A percentile compares a stretch with the other conserved stretches of the same genome.
These are phyloP conservation scores for Pseudogymnoascus sp. DNA, from an alignment of 2,329 filamentous ascomycete genomes.

Conservation along the genomic window DNA sequence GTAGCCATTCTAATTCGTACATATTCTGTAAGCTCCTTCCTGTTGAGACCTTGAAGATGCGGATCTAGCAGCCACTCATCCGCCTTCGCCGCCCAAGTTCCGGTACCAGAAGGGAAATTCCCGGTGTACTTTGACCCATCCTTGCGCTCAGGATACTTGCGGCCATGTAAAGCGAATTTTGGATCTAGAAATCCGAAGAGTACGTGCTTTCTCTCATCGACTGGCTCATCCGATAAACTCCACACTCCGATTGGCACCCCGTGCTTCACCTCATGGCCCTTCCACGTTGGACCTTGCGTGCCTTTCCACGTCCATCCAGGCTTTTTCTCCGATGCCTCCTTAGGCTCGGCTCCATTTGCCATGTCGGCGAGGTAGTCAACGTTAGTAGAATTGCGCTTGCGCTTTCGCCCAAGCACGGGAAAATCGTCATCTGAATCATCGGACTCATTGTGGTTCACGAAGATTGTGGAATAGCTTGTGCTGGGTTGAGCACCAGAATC, in stretches of 20 bases:
- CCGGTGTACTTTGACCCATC: slow-evolving; percentile 38
- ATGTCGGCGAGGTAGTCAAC: slow-evolving; percentile 12
- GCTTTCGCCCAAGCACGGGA: slow-evolving; percentile 41
- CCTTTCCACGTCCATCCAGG: not conserved
- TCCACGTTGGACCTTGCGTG: slow-evolving; percentile 6
- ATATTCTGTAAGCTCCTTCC: slow-evolving; percentile 53
- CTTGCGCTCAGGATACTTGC: slow-evolving; percentile 44
- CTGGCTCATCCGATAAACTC: slow-evolving; percentile 47
- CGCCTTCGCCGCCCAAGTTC: slow-evolving; percentile 57
- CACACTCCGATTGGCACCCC: slow-evolving; percentile 46
- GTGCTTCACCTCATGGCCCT: slow-evolving; percentile 16
- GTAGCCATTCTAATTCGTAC: slow-evolving; percentile 41
- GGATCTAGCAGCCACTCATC: slow-evolving; percentile 50
- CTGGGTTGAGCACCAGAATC: not conserved
- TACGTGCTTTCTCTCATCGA: slow-evolving; percentile 43
- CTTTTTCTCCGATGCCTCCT: not conserved
- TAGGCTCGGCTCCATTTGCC: not conserved
- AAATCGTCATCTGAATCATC: slow-evolving; percentile 31
- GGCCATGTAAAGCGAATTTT: slow-evolving; percentile 50
- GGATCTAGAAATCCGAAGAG: slow-evolving; percentile 56
- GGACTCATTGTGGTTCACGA: slow-evolving; percentile 16
- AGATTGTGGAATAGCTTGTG: slow-evolving; percentile 15
- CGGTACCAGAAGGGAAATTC: slow-evolving; percentile 45
- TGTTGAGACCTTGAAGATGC: slow-evolving; percentile 46
- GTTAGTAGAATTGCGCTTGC: slow-evolving; percentile 45